These are phyloP conservation scores for Saturnispora silvae DNA, from an alignment of 805 yeast genomes.

Conservation along the genomic window DNA sequence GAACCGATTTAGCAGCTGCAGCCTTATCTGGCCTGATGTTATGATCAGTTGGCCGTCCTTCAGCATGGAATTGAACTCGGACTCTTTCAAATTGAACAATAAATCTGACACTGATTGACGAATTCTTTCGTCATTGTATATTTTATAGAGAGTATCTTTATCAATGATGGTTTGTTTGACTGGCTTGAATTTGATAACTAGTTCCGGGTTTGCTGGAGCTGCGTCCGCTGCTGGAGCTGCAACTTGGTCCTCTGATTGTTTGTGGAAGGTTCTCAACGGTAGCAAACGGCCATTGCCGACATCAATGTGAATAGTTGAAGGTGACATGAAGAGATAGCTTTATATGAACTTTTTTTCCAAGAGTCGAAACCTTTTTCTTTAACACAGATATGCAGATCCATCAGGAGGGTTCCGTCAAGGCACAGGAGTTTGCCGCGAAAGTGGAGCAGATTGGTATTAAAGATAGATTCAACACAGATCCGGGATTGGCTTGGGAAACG, in stretches of 20 bases:
- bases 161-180: background rate
- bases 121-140: background rate
- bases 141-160: background rate
- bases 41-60: too few species aligned
- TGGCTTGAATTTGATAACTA: background rate
- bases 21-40: too few species aligned
- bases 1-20: too few species aligned
- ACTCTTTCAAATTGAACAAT: background rate
- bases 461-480: conserved; percentile 12
- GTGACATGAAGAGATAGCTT: too few species aligned
- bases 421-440: conserved; percentile 8
- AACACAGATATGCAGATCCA: too few species aligned
- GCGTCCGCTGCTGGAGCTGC: background rate
- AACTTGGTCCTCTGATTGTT: conserved; percentile 15
- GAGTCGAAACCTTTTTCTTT: too few species aligned
- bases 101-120: background rate
- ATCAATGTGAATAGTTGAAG: conserved; percentile 2
- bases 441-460: conserved; percentile 9
- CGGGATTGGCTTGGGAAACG: conserved; percentile 9
- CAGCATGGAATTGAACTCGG: too few species aligned
- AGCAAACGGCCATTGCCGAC: background rate
- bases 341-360: too few species aligned
- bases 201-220: background rate
- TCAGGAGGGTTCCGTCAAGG: conserved; percentile 8
- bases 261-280: conserved; percentile 21